Percentiles rank a stretch among this genome's conserved stretches.
Evolutionary conservation across 495 filamentous ascomycete genomes (phyloP).

Genomic region (Daldinia concentrica): DNA sequence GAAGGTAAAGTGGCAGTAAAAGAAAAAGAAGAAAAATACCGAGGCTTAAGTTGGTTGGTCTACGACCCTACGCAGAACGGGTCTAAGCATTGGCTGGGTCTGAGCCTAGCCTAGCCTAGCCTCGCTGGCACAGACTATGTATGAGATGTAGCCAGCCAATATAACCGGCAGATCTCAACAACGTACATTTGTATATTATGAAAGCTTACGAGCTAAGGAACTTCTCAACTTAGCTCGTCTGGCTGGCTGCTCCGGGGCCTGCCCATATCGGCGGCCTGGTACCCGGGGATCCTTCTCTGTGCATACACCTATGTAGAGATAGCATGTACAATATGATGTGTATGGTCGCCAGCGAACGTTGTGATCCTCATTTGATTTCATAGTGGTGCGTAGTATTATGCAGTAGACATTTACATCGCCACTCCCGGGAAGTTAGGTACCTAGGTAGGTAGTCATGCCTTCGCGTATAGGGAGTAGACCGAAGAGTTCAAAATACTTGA

Average conservation of each 20-base stretch:
- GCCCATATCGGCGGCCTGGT: not conserved
- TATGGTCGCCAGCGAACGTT: slow-evolving; percentile 14
- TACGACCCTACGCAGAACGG: not conserved
- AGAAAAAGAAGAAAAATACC: not conserved
- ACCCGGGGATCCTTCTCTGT: slow-evolving; percentile 19
- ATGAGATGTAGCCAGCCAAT: not conserved
- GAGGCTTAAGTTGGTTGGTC: not conserved
- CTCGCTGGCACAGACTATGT: no score
- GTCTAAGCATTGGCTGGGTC: not conserved
- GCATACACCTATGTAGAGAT: slow-evolving; percentile 27
- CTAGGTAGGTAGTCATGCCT: not conserved
- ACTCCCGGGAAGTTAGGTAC: not conserved
- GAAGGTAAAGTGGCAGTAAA: slow-evolving; percentile 66
- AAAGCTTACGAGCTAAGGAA: slow-evolving; percentile 1
- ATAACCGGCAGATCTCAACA: not conserved
- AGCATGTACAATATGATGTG: slow-evolving; percentile 34
- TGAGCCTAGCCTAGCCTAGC: no score
- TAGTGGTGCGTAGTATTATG: not conserved
- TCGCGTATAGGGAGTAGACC: no score
- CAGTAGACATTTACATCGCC: not conserved
- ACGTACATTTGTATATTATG: slow-evolving; percentile 4
- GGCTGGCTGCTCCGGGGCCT: not conserved
- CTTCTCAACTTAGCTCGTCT: not conserved
- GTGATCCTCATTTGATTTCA: not conserved
- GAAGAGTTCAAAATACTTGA: no score